Percentiles rank a stretch among this genome's conserved stretches.
phyloP scores from a whole-genome alignment of 225 moss, liverwort and hornwort genomes.

The Pleurozium schreberi region DNA sequence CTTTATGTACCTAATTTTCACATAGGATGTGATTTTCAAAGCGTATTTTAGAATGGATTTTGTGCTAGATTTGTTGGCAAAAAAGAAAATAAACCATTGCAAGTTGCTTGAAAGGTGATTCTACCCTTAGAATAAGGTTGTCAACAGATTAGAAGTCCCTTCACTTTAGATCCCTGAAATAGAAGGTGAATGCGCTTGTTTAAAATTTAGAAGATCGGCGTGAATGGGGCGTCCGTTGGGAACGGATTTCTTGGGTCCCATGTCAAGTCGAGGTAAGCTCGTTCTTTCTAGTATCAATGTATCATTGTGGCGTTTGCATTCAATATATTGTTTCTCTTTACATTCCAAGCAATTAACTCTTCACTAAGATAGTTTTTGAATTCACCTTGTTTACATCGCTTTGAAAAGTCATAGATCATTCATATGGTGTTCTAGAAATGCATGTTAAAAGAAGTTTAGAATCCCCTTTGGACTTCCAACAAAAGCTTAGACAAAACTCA shows the following conservation, averaged over 20 bases:
- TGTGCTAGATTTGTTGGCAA: too few relatives aligned
- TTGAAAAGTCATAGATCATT: not conserved
- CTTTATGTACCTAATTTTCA: too few relatives aligned
- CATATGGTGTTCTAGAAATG: too few relatives aligned
- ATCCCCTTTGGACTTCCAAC: not conserved
- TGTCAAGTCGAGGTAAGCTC: not conserved
- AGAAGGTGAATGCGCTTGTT: too few relatives aligned
- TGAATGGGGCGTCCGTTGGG: not conserved
- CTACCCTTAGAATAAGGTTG: too few relatives aligned
- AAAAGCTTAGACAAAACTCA: not conserved
- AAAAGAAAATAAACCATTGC: not conserved
- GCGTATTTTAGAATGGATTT: too few relatives aligned
- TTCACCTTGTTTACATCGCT: not conserved
- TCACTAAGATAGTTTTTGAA: not conserved
- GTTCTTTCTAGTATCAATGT: not conserved
- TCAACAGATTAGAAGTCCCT: not conserved
- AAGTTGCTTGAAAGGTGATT: not conserved
- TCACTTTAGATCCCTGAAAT: not conserved
- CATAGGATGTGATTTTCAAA: too few relatives aligned
- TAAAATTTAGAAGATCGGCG: too few relatives aligned
- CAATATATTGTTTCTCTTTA: not conserved
- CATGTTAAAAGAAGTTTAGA: not conserved
- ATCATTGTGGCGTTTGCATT: not conserved
- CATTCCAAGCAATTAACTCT: not conserved
- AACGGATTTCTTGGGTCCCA: not conserved